These are phyloP conservation scores for Crucihimalaya himalaica DNA, from an alignment of 345 rosid genomes.

Conservation along the genomic window DNA sequence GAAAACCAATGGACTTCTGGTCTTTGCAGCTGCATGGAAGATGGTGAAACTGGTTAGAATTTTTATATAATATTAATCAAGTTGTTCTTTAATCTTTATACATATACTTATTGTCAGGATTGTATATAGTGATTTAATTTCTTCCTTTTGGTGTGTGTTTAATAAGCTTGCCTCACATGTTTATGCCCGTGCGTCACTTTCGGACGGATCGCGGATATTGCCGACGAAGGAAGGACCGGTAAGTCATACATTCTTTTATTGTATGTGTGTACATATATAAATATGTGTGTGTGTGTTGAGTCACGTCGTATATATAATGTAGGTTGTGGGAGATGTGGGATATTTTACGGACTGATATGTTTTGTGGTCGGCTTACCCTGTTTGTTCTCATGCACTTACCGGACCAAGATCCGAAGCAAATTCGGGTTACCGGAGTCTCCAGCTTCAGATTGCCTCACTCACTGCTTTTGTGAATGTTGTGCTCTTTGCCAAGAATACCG, in stretches of 20 bases:
- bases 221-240: slow-evolving; percentile 56
- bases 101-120: neutral
- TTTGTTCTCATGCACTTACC: slow-evolving; percentile 61
- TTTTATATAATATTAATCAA: neutral
- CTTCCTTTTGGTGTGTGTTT: neutral
- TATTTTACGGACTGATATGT: slow-evolving; percentile 47
- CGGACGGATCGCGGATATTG: slow-evolving; percentile 67
- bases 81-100: neutral
- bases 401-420: slow-evolving; percentile 61
- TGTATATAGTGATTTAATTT: neutral
- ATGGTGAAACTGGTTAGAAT: slow-evolving; percentile 6
- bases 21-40: slow-evolving; percentile 38
- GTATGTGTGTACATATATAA: neutral
- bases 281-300: neutral
- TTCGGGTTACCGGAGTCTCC: slow-evolving; percentile 64
- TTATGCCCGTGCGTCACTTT: slow-evolving; percentile 37
- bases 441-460: slow-evolving; percentile 64
- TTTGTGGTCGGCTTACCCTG: slow-evolving; percentile 49
- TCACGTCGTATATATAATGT: neutral
- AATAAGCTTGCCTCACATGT: slow-evolving; percentile 29
- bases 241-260: slow-evolving; percentile 22
- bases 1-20: slow-evolving; percentile 35
- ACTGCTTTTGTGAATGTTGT: slow-evolving; percentile 61
- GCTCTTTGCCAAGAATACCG: slow-evolving; percentile 81
- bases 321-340: slow-evolving; percentile 60